Evolutionary conservation across 768 basidiomycete genomes (phyloP).

Genomic region (Russula abietina): DNA sequence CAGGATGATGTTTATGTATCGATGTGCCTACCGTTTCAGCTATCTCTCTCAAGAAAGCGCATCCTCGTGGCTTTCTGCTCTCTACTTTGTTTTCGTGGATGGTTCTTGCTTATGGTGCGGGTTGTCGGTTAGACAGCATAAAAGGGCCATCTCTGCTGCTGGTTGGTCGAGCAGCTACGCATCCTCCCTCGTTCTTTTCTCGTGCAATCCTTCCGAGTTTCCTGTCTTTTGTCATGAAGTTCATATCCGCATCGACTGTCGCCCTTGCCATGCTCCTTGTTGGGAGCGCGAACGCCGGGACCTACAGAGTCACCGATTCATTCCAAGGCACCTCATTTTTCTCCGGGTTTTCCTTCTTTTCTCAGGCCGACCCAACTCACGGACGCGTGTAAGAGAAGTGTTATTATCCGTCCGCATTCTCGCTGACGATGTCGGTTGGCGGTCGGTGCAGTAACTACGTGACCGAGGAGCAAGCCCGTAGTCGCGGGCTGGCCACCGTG

Average conservation of each 20-base stretch:
- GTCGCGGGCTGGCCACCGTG: conserved; percentile 52
- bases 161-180: no score
- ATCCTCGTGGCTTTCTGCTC: not conserved
- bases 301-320: conserved; percentile 43
- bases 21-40: not conserved
- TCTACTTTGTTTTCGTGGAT: not conserved
- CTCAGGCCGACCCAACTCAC: conserved; percentile 55
- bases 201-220: not conserved
- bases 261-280: conserved; percentile 5
- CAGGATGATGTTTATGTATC: not conserved
- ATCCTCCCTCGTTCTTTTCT: no score
- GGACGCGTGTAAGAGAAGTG: conserved; percentile 51
- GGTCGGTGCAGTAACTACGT: conserved; percentile 40
- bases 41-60: not conserved
- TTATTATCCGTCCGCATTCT: not conserved
- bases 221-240: not conserved
- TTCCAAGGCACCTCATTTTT: conserved; percentile 45
- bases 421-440: not conserved
- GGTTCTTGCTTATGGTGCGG: not conserved
- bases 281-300: conserved; percentile 41
- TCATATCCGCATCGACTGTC: not conserved
- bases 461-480: conserved; percentile 41
- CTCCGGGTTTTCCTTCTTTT: conserved; percentile 43
- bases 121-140: not conserved
- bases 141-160: not conserved